A percentile compares a stretch with the other conserved stretches of the same genome.
These are phyloP conservation scores for Cystoisospora suis DNA, from an alignment of 169 alveolate genomes.

Conservation along the genomic window DNA sequence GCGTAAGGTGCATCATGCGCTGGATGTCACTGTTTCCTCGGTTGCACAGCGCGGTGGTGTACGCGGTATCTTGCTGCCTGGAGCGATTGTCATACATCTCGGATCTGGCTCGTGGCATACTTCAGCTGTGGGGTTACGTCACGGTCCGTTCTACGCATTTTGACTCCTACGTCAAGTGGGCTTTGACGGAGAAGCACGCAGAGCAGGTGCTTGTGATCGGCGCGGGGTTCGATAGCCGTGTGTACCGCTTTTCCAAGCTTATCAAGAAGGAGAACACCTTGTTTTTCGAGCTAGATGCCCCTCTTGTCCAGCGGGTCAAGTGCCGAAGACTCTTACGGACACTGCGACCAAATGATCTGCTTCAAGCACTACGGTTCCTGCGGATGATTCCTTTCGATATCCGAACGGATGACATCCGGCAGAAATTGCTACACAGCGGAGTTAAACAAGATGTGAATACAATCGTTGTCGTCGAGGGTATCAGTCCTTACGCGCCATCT, in stretches of 20 bases:
- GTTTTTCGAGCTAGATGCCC: not conserved
- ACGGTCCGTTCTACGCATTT: not conserved
- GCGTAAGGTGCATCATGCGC: not conserved
- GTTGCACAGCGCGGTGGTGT: not conserved
- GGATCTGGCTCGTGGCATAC: not conserved
- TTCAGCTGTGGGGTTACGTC: conserved; percentile 15
- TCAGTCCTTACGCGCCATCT: not conserved
- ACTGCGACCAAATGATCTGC: not conserved
- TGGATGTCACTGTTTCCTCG: not conserved
- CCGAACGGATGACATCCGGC: not conserved
- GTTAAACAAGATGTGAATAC: not conserved
- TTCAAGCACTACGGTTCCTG: not conserved
- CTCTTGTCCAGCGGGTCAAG: not conserved
- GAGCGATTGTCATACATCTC: not conserved
- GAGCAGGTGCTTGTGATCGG: not conserved
- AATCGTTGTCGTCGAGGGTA: not conserved
- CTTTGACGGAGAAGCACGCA: not conserved
- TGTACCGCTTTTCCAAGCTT: not conserved
- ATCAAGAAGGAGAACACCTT: not conserved
- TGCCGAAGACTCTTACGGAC: not conserved
- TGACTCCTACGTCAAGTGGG: not conserved
- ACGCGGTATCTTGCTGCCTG: not conserved
- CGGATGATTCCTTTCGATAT: not conserved
- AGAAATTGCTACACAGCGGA: not conserved
- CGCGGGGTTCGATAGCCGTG: conserved; percentile 8